Evolutionary conservation across 441 rosid species (phyloP).

Genomic region (Erodium texanum): DNA sequence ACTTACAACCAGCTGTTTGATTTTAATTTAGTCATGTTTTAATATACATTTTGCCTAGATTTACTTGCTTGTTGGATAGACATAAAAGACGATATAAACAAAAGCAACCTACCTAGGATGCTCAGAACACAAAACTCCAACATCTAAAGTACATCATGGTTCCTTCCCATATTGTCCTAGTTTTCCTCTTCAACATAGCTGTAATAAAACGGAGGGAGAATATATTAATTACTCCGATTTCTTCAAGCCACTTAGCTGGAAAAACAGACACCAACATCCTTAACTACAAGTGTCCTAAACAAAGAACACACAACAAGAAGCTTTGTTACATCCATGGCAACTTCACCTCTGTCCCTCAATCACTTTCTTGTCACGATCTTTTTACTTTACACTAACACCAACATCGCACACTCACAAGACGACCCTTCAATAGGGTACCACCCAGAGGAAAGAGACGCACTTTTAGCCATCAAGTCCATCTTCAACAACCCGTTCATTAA

Average conservation of each 20-base stretch:
- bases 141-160: neutral
- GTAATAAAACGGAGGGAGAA: no score
- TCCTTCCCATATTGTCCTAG: slow-evolving; percentile 14
- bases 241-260: neutral
- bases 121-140: slow-evolving; percentile 19
- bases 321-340: neutral
- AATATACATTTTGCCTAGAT: no score
- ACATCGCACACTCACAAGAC: slow-evolving; percentile 4
- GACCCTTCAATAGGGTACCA: slow-evolving; percentile 5
- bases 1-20: no score
- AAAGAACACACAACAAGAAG: slow-evolving; percentile 11
- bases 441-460: slow-evolving; percentile 28
- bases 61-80: no score
- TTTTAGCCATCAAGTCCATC: slow-evolving; percentile 29
- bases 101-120: slow-evolving; percentile 10
- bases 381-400: neutral
- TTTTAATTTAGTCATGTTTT: no score
- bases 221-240: slow-evolving; percentile 13
- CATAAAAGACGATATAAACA: no score
- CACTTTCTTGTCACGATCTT: slow-evolving; percentile 10
- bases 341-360: slow-evolving; percentile 7
- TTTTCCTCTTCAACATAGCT: slow-evolving; percentile 20
- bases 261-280: neutral
- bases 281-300: neutral
- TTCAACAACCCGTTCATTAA: slow-evolving; percentile 32